These are phyloP conservation scores for Leishmania gerbilli DNA, from an alignment of 208 protist genomes.

Conservation along the genomic window DNA sequence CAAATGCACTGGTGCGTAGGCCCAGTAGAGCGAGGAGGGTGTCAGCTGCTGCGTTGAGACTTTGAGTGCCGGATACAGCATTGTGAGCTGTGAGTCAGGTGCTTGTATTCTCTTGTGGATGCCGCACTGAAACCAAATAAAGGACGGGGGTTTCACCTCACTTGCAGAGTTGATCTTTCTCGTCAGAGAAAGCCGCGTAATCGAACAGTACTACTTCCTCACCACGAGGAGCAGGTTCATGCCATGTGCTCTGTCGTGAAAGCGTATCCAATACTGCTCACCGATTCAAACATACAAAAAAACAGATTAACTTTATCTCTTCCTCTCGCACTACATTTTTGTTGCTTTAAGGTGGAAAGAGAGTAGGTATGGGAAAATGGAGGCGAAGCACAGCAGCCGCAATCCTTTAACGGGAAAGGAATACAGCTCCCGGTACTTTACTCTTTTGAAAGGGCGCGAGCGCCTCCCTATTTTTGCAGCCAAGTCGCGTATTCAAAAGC, in stretches of 20 bases:
- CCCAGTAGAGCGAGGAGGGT: neutral
- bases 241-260: neutral
- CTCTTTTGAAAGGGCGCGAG: slow-evolving; percentile 51
- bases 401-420: slow-evolving; percentile 59
- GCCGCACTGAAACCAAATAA: neutral
- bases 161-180: neutral
- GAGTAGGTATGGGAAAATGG: neutral
- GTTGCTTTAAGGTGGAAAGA: neutral
- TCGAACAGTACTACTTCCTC: neutral
- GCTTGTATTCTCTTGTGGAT: neutral
- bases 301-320: neutral
- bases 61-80: no score
- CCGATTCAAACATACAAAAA: neutral
- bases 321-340: neutral
- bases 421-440: slow-evolving; percentile 65
- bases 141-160: neutral
- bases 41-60: neutral
- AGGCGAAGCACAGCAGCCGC: neutral
- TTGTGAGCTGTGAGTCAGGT: neutral
- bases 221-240: neutral
- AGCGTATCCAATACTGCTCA: neutral
- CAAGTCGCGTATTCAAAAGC: slow-evolving; percentile 77
- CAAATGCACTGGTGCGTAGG: neutral
- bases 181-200: neutral
- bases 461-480: slow-evolving; percentile 76